phyloP scores from a whole-genome alignment of 2,329 filamentous ascomycete species.

The Claviceps arundinis region DNA sequence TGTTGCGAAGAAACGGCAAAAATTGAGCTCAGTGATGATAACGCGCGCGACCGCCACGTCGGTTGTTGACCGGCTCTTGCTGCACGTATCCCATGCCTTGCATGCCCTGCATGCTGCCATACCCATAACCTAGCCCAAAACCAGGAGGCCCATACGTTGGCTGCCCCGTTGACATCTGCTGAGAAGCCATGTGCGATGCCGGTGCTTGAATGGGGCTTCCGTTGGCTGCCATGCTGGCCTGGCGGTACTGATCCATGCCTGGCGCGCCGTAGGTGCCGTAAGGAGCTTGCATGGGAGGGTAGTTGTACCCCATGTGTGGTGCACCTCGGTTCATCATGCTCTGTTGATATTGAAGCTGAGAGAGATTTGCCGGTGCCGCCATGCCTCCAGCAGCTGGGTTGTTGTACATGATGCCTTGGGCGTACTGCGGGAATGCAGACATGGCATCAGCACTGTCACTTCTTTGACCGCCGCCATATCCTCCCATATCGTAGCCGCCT shows the following conservation, averaged over 20 bases:
- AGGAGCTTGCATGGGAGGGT: conserved; percentile 40
- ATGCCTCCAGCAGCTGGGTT: conserved; percentile 31
- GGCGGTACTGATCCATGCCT: conserved; percentile 42
- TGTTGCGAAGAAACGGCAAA: neutral
- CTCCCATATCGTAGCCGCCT: conserved; percentile 34
- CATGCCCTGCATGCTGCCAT: conserved; percentile 35
- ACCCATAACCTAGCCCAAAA: conserved; percentile 34
- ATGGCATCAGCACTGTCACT: conserved; percentile 39
- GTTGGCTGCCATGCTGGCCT: conserved; percentile 34
- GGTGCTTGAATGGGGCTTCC: conserved; percentile 37
- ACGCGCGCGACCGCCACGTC: conserved; percentile 44
- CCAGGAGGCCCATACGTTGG: conserved; percentile 36
- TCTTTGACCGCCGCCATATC: conserved; percentile 36
- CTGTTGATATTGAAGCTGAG: conserved; percentile 47
- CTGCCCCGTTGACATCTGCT: conserved; percentile 28
- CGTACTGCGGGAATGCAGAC: conserved; percentile 36
- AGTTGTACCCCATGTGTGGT: conserved; percentile 44
- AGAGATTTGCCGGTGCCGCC: conserved; percentile 32
- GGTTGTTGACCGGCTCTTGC: conserved; percentile 41
- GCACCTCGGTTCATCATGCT: conserved; percentile 39
- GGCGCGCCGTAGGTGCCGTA: conserved; percentile 40
- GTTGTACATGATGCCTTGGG: conserved; percentile 40
- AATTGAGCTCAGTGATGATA: neutral
- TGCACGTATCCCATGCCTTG: conserved; percentile 35
- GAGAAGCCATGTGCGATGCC: conserved; percentile 23